phyloP scores from a whole-genome alignment of 1,139 yeast species.

The Geotrichum restrictum region DNA sequence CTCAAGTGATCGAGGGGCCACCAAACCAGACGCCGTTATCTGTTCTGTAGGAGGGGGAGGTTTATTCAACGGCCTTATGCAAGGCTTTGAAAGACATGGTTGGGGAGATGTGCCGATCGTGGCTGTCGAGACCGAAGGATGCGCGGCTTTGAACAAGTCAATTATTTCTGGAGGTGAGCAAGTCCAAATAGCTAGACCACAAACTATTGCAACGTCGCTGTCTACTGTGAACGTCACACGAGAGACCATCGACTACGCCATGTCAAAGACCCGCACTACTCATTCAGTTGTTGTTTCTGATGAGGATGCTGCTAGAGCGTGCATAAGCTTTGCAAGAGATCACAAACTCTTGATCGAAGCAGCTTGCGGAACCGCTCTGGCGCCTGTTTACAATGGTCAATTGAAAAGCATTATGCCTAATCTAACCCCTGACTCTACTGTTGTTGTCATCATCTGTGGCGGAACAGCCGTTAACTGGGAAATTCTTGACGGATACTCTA shows the following conservation, averaged over 20 bases:
- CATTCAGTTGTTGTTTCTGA: slow-evolving; percentile 52
- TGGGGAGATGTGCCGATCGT: slow-evolving; percentile 48
- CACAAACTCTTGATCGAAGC: slow-evolving; percentile 60
- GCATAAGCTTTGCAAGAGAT: slow-evolving; percentile 50
- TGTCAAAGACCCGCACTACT: slow-evolving; percentile 37
- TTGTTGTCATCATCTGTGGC: slow-evolving; percentile 38
- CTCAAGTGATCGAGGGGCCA: neutral
- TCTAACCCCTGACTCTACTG: slow-evolving; percentile 28
- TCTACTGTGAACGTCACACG: slow-evolving; percentile 57
- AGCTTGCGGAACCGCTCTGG: slow-evolving; percentile 70
- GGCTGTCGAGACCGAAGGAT: slow-evolving; percentile 64
- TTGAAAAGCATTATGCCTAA: slow-evolving; percentile 30
- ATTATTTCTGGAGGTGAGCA: slow-evolving; percentile 40
- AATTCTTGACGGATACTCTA: slow-evolving; percentile 31
- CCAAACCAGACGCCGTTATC: slow-evolving; percentile 51
- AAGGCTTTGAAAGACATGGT: slow-evolving; percentile 49
- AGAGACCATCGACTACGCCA: slow-evolving; percentile 48
- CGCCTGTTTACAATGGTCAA: slow-evolving; percentile 45
- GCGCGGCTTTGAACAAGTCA: slow-evolving; percentile 54
- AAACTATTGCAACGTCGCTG: slow-evolving; percentile 59
- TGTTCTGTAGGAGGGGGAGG: slow-evolving; percentile 81
- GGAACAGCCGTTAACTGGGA: slow-evolving; percentile 36
- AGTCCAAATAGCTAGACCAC: slow-evolving; percentile 46
- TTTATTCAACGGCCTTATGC: slow-evolving; percentile 58
- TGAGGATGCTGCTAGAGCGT: slow-evolving; percentile 41